Evolutionary conservation across 1,284 basidiomycete species (phyloP), one percentile per base, ranked within the genome.

Genomic region (Leccinum glutinopallens): DNA sequence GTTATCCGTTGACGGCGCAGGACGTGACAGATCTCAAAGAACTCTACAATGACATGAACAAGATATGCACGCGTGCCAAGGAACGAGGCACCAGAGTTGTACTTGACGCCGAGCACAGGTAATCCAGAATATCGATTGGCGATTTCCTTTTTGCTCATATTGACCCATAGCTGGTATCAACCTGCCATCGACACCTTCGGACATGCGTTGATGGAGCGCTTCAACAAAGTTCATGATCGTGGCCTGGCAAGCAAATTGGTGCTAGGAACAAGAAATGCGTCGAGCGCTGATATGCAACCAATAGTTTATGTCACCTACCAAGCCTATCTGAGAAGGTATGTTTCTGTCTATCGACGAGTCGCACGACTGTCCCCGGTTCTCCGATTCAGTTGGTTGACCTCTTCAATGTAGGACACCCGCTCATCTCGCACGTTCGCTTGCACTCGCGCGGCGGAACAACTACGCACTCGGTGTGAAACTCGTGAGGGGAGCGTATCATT

Each of bases 391-490:
- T 51, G 43, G 59, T 51, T 63, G 17, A 68, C 46, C 39, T 41
- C 5, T 53, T 61, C 51, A n/a, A 56, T 58, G 37, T 65, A 90
- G 92, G 65, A 90, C 87, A 1, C 89, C 89, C 0, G 76, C 80
- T 29, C 88, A 94, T 67, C 83, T 97, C 19, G 79, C 79, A 0
- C 84, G 85, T 35, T 85, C 88, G 39, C 78, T 96, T 56, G 78
- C 79, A n/a, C 88, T 93, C 63, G 91, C 96, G 8, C 81, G 86
- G 67, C 77, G 76, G 57, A 81, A 89, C 69, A 83, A 85, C 55
- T 98, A 95, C 76, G 83, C 91, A 0, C 84, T 98, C 2, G 96
- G 96, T 17, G 88, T 96, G 67, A 98, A 98, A 79, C 90, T 98
- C 63, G 96, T 98, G 39, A 88, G 97, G 29, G 97, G 96, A 0